Percentiles rank a stretch among this genome's conserved stretches.
Evolutionary conservation across 2,329 filamentous ascomycete genomes (phyloP).

Genomic region (Talaromyces verruculosus): DNA sequence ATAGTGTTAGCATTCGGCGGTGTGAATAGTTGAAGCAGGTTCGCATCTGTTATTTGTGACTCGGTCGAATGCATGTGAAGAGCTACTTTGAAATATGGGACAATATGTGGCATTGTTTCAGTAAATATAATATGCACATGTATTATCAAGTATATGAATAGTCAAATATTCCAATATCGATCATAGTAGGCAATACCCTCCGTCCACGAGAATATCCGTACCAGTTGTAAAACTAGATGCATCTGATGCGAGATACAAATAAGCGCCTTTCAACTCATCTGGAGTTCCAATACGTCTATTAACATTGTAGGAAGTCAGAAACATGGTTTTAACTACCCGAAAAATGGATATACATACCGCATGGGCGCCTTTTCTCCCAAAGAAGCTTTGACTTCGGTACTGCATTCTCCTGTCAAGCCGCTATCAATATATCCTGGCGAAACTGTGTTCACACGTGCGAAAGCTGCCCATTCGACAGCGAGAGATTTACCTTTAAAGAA

Average conservation of each 20-base stretch:
- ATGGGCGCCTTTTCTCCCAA: background rate
- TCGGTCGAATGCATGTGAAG: background rate
- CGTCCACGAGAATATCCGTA: background rate
- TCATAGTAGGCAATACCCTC: background rate
- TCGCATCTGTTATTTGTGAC: background rate
- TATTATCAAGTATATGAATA: background rate
- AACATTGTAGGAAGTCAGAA: background rate
- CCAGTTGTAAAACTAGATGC: background rate
- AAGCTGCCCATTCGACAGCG: background rate
- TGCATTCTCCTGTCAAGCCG: background rate
- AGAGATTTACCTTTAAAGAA: background rate
- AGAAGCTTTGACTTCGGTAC: background rate
- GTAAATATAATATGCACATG: too few relatives aligned
- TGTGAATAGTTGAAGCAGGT: background rate
- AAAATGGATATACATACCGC: background rate
- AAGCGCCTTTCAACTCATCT: background rate
- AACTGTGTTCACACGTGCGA: background rate
- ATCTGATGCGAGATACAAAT: background rate
- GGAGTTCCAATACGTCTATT: background rate
- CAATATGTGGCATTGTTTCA: too few relatives aligned
- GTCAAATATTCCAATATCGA: background rate
- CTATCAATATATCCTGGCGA: background rate
- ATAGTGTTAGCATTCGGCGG: background rate
- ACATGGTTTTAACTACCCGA: background rate
- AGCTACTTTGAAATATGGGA: too few relatives aligned